These are phyloP conservation scores for Xylaria castorea DNA, from an alignment of 495 filamentous ascomycete genomes.

Conservation along the genomic window DNA sequence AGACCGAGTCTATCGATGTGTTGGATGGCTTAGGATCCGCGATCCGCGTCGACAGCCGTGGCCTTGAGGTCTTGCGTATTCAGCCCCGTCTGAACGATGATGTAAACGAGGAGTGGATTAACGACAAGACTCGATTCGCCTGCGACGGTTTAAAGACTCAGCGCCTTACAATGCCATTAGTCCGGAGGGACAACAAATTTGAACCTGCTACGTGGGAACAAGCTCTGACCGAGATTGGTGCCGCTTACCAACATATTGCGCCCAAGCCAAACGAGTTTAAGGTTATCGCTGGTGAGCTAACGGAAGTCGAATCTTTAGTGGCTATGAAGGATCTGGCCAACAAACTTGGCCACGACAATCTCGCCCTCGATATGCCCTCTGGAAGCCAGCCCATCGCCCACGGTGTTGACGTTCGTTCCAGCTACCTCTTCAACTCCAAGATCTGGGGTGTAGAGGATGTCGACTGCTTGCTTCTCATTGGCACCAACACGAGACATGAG, in stretches of 20 bases:
- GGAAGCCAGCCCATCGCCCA: constrained; percentile 87
- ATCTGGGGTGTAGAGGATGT: constrained; percentile 93
- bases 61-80: constrained; percentile 96
- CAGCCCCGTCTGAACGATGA: constrained; percentile 93
- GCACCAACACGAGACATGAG: constrained; percentile 93
- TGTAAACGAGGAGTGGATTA: constrained; percentile 99
- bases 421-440: constrained; percentile 95
- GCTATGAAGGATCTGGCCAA: constrained; percentile 97
- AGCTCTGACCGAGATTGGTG: constrained; percentile 82
- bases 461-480: constrained; percentile 88
- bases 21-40: constrained; percentile 92
- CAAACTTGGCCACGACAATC: constrained; percentile 93
- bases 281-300: constrained; percentile 86
- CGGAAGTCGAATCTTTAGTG: constrained; percentile 89
- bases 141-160: constrained; percentile 98
- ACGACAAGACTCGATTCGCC: constrained; percentile 96
- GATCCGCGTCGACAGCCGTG: constrained; percentile 89
- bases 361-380: constrained; percentile 87
- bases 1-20: constrained; percentile 93
- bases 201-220: constrained; percentile 93
- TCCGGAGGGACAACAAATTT: constrained; percentile 87
- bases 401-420: constrained; percentile 91
- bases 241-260: constrained; percentile 74
- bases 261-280: constrained; percentile 94
- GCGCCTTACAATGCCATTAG: constrained; percentile 87